A percentile compares a stretch with the other conserved stretches of the same genome.
Evolutionary conservation across 805 yeast species (phyloP).

Genomic region (Yamadazyma akitaensis): DNA sequence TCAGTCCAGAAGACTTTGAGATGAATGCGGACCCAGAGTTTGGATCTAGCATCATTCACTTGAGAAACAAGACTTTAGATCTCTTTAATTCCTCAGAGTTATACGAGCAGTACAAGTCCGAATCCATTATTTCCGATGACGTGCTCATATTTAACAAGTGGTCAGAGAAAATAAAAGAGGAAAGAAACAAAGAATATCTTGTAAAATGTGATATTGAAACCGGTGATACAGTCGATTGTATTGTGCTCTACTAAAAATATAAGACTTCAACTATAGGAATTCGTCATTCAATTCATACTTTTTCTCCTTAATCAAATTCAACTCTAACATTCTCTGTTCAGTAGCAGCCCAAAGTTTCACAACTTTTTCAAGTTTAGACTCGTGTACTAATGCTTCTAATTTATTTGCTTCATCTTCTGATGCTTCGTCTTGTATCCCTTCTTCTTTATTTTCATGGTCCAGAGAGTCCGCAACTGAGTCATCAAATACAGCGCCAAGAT

Average conservation of each 20-base stretch:
- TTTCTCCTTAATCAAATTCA: conserved; percentile 26
- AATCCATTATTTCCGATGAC: conserved; percentile 12
- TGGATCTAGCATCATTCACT: conserved; percentile 65
- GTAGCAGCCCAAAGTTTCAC: conserved; percentile 64
- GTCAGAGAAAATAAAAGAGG: conserved; percentile 20
- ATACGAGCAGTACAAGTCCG: conserved; percentile 17
- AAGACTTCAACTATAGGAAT: conserved; percentile 1
- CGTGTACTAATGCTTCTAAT: conserved; percentile 23
- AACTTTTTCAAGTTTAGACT: conserved; percentile 49
- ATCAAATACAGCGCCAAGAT: conserved; percentile 4
- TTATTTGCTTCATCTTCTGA: conserved; percentile 22
- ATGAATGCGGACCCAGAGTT: conserved; percentile 55
- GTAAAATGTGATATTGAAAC: conserved; percentile 40
- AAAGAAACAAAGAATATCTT: conserved; percentile 27
- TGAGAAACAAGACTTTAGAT: conserved; percentile 54
- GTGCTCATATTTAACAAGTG: conserved; percentile 31
- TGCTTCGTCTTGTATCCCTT: conserved; percentile 7
- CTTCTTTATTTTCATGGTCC: conserved; percentile 7
- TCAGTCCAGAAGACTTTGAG: conserved; percentile 77
- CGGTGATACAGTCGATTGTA: conserved; percentile 38
- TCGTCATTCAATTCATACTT: conserved; percentile 18
- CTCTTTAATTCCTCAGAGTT: conserved; percentile 46
- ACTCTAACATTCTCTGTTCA: conserved; percentile 48
- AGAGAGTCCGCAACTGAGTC: conserved; percentile 9
- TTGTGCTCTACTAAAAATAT: conserved; percentile 10